Percentiles rank a stretch among this genome's conserved stretches.
Conservation (phyloP, 768 basidiomycete species). For the Tulasnella sp. region DNA sequence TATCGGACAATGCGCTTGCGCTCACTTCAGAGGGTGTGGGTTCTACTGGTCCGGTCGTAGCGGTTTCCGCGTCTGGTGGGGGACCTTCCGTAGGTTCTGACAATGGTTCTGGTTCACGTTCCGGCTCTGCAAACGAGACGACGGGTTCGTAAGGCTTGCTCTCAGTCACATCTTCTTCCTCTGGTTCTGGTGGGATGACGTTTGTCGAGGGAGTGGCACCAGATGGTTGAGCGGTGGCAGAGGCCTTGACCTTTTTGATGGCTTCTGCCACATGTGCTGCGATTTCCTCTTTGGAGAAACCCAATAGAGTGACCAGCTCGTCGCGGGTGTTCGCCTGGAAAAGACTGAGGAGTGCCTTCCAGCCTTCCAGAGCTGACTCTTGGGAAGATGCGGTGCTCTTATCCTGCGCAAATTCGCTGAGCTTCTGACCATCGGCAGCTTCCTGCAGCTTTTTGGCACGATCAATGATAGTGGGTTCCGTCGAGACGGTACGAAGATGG, state of each 20-base stretch:
- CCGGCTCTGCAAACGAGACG: conserved; percentile 75
- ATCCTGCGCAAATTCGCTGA: conserved; percentile 60
- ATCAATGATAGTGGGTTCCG: conserved; percentile 61
- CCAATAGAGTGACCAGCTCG: conserved; percentile 78
- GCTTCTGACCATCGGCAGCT: conserved; percentile 39
- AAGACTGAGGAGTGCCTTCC: conserved; percentile 80
- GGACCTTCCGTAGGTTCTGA: conserved; percentile 22
- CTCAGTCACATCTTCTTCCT: conserved; percentile 30
- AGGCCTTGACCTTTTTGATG: conserved; percentile 54
- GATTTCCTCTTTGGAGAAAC: conserved; percentile 84
- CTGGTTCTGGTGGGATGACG: conserved; percentile 20
- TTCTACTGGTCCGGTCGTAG: conserved; percentile 34
- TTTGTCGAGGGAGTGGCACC: neutral
- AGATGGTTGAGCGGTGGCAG: conserved; percentile 24
- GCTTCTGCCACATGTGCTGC: conserved; percentile 68
- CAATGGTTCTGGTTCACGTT: conserved; percentile 32
- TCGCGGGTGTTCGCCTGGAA: conserved; percentile 84
- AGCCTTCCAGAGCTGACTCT: conserved; percentile 39
- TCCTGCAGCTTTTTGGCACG: conserved; percentile 54
- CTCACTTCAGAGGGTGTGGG: conserved; percentile 67
- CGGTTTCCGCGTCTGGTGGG: conserved; percentile 34
- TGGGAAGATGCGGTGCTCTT: conserved; percentile 30
- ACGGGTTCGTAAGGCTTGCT: conserved; percentile 50
- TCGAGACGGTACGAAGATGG: conserved; percentile 63
- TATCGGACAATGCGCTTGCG: conserved; percentile 44